phyloP scores from a whole-genome alignment of 331 rosid genomes.

The Telfairia occidentalis region DNA sequence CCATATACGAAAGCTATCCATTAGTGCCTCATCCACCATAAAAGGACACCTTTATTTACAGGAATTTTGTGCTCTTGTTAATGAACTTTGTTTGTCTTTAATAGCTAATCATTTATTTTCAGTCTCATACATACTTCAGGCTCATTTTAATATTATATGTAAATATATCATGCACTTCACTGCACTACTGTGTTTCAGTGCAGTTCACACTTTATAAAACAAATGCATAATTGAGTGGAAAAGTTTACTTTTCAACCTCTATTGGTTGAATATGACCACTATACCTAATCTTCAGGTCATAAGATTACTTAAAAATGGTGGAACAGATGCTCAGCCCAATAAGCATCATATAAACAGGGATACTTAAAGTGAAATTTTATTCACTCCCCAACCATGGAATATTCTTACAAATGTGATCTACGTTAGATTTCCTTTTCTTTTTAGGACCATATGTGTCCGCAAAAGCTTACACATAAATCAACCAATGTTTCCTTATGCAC shows the following conservation, averaged over 20 bases:
- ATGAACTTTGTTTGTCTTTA: neutral
- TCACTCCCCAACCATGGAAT: neutral
- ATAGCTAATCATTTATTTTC: neutral
- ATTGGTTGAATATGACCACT: neutral
- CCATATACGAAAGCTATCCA: neutral
- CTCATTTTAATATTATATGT: neutral
- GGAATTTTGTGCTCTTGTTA: neutral
- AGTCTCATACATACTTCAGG: neutral
- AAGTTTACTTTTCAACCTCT: neutral
- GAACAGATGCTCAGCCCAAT: neutral
- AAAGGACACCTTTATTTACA: neutral
- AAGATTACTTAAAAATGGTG: neutral
- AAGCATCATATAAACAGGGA: neutral
- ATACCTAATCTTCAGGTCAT: neutral
- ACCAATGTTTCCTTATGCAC: neutral
- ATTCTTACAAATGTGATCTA: neutral
- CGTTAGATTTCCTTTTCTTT: neutral
- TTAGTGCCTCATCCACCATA: neutral
- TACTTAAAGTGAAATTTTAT: neutral
- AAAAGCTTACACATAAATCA: neutral
- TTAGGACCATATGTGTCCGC: neutral
- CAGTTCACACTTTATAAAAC: neutral
- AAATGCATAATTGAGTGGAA: neutral
- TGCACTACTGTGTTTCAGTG: neutral
- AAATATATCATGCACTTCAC: neutral